Base-by-base conservation (phyloP, 2,329 filamentous ascomycete genomes). In the Coniochaeta sp. region DNA sequence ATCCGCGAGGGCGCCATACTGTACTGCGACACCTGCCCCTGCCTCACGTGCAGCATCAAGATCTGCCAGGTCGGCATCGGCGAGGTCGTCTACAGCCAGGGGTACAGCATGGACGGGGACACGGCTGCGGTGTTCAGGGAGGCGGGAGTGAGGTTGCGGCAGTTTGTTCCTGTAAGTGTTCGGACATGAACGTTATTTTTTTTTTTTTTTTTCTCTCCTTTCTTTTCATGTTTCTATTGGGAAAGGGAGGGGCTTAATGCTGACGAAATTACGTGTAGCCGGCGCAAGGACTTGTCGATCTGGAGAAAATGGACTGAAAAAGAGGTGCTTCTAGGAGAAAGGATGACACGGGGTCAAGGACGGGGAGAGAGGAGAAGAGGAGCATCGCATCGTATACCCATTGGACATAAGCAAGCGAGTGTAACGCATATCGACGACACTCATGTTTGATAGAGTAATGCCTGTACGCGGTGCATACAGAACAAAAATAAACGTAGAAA, bases 41-140 rank as follows among this genome's bases (percentile, higher is more conserved):
- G 95, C 72, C 79, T 99, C 73, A 99, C 95, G 2, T 99, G 95
- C 75, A 96, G 91, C 69, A 96, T 99, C 78, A 99, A 99, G 79
- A 98, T 99, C 69, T 90, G 91, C 24, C 95, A 99, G 77, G 91
- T 98, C 8, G 95, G 95, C 19, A 96, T 99, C 65, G 86, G 85
- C 47, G 95, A 99, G 79, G 95, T 99, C 16, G 93, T 99, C 16
- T 99, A 96, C 69, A 93, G 87, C 65, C 89, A 96, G 71, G 87
- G 89, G 28, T 99, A 99, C 72, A 93, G 93, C 72, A 97, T 99
- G 89, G 95, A 99, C 70, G 84, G 79, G 44, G 86, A 91, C 72
- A 90, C 91, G 40, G 91, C 93, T 9, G 83, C 84, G 58, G 89
- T 99, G 30, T 90, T 99, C 66, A 79, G 85, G 61, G 86, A 92